Evolutionary conservation across 2,329 filamentous ascomycete genomes (phyloP).

Genomic region (Xylariaceae sp.): DNA sequence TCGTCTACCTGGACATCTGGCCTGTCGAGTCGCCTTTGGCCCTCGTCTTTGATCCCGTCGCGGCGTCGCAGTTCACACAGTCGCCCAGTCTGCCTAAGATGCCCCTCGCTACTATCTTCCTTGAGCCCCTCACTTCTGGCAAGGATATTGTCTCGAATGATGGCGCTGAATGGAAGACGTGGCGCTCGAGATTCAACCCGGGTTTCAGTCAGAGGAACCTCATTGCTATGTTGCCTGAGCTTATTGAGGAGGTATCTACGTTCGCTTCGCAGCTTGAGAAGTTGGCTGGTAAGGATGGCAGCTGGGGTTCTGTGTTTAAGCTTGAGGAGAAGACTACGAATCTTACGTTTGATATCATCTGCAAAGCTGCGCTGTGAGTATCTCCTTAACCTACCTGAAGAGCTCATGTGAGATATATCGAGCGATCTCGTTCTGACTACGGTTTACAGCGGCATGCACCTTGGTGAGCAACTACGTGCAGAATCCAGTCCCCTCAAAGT

Average conservation of each 20-base stretch:
- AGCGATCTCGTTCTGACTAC: constrained; percentile 1
- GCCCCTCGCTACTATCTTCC: constrained; percentile 9
- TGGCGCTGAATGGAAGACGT: constrained; percentile 32
- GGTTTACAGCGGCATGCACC: constrained; percentile 22
- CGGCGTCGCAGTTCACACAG: constrained; percentile 25
- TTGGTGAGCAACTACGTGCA: constrained; percentile 24
- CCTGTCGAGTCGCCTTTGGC: constrained; percentile 21
- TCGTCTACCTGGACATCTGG: constrained; percentile 31
- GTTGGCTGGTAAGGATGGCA: constrained; percentile 26
- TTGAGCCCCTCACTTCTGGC: constrained; percentile 31
- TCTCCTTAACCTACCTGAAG: background rate
- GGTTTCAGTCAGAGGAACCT: constrained; percentile 37
- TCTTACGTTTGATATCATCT: constrained; percentile 39
- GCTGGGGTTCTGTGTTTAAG: constrained; percentile 32
- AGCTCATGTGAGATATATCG: background rate
- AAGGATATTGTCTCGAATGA: constrained; percentile 33
- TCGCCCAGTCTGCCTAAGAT: constrained; percentile 24
- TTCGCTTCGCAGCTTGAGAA: constrained; percentile 32
- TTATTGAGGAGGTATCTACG: constrained; percentile 35
- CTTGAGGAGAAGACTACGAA: constrained; percentile 35
- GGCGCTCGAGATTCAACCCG: constrained; percentile 33
- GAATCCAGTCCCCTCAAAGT: constrained; percentile 23
- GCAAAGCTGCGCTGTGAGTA: constrained; percentile 33
- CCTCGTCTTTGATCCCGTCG: constrained; percentile 21
- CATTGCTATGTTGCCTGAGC: constrained; percentile 32